phyloP scores from a whole-genome alignment of 768 basidiomycete species.

The Lentinula sp. region DNA sequence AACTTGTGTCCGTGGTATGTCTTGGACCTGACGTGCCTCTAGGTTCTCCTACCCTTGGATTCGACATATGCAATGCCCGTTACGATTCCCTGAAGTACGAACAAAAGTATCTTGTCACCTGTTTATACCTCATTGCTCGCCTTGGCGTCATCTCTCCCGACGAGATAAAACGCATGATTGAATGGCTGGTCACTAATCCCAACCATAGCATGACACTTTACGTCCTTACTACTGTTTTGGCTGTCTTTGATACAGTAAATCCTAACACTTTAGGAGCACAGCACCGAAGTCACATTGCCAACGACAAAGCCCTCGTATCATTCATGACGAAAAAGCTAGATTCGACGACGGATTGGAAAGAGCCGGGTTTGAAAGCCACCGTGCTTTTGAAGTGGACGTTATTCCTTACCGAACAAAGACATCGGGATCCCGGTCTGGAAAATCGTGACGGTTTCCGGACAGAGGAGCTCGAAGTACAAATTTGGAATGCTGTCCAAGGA shows the following conservation, averaged over 20 bases:
- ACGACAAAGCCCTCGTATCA: conserved; percentile 38
- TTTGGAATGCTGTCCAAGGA: conserved; percentile 79
- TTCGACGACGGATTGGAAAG: conserved; percentile 55
- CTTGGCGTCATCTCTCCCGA: conserved; percentile 52
- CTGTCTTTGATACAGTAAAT: conserved; percentile 62
- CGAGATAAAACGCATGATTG: conserved; percentile 60
- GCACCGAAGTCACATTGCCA: conserved; percentile 42
- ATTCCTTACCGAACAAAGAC: conserved; percentile 72
- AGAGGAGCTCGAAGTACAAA: conserved; percentile 74
- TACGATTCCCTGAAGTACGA: conserved; percentile 73
- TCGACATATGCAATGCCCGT: conserved; percentile 61
- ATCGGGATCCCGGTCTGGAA: conserved; percentile 61
- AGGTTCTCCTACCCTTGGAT: conserved; percentile 45
- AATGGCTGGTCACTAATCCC: conserved; percentile 65
- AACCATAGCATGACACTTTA: conserved; percentile 67
- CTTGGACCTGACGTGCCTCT: not conserved
- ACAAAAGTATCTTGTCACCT: conserved; percentile 58
- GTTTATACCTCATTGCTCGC: conserved; percentile 57
- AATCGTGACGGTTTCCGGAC: conserved; percentile 61
- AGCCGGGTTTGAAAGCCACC: conserved; percentile 62
- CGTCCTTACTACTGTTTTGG: conserved; percentile 57
- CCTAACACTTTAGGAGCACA: conserved; percentile 39
- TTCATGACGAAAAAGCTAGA: conserved; percentile 59
- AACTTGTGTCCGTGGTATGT: too few relatives aligned
- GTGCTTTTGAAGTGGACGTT: conserved; percentile 85